These are phyloP conservation scores for Darksidea phi DNA, from an alignment of 495 filamentous ascomycete genomes.

Conservation along the genomic window DNA sequence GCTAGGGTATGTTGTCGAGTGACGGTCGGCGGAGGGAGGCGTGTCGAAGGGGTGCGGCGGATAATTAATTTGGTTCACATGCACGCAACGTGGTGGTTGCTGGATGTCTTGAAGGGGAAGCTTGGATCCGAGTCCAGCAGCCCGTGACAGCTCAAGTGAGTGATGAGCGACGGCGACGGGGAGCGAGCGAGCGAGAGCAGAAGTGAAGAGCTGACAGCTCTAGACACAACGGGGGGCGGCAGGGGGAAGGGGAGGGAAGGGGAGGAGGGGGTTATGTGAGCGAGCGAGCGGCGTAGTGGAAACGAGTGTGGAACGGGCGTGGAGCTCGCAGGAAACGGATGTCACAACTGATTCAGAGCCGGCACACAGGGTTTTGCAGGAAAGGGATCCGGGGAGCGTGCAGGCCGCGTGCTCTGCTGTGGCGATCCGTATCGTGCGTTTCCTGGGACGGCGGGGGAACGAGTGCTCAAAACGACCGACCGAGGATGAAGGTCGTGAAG, in stretches of 20 bases:
- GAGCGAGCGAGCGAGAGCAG: not conserved
- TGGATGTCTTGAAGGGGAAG: constrained; percentile 24
- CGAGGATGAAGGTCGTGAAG: not conserved
- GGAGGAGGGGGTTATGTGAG: constrained; percentile 9
- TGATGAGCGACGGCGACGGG: not conserved
- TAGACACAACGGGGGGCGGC: not conserved
- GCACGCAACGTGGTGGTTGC: constrained; percentile 24
- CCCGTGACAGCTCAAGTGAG: not conserved
- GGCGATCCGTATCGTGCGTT: constrained; percentile 15
- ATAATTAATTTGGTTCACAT: constrained; percentile 24
- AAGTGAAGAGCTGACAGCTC: too few relatives aligned
- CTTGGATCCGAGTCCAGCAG: not conserved
- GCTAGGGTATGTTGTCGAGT: not conserved
- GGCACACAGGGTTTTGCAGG: not conserved
- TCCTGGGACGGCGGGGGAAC: not conserved
- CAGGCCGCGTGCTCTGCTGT: constrained; percentile 27
- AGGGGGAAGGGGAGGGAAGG: not conserved
- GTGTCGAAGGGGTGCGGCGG: constrained; percentile 7
- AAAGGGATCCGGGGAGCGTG: constrained; percentile 14
- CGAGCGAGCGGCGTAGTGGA: constrained; percentile 6
- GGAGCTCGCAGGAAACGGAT: constrained; percentile 19
- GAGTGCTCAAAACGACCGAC: not conserved
- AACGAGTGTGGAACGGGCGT: constrained; percentile 25
- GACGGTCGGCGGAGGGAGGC: not conserved
- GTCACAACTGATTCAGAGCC: constrained; percentile 21